A percentile compares a stretch with the other conserved stretches of the same genome.
phyloP scores from a whole-genome alignment of 208 protist species.

The Vickermania ingenoplastis region DNA sequence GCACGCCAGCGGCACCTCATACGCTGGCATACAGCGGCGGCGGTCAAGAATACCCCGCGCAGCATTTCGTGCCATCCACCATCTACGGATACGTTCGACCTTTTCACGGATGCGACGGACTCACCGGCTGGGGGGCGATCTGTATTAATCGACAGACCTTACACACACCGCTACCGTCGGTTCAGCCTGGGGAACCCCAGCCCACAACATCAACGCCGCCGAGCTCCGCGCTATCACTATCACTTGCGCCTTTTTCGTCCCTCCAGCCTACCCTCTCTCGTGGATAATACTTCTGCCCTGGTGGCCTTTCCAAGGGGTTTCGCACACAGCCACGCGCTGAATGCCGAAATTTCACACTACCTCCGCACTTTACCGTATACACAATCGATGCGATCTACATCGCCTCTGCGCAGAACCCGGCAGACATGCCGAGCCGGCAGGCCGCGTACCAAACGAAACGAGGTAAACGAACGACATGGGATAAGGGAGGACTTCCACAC shows the following conservation, averaged over 20 bases:
- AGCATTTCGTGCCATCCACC: background rate
- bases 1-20: background rate
- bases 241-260: constrained; percentile 3
- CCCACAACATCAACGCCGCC: constrained; percentile 12
- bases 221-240: constrained; percentile 14
- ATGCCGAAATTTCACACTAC: background rate
- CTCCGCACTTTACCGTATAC: background rate
- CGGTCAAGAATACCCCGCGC: constrained; percentile 2
- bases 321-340: background rate
- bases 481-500: background rate
- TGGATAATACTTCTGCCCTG: constrained; percentile 17
- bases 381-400: background rate
- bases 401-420: background rate
- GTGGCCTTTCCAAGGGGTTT: background rate
- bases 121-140: constrained; percentile 13
- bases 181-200: background rate
- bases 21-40: constrained; percentile 2
- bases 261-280: background rate
- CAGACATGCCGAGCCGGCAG: background rate
- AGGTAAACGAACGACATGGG: background rate
- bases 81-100: background rate
- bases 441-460: background rate
- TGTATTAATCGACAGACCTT: constrained; percentile 8
- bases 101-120: constrained; percentile 13
- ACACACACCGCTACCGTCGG: constrained; percentile 4